A percentile compares a stretch with the other conserved stretches of the same genome.
These are phyloP conservation scores for Rhytidiadelphus loreus DNA, from an alignment of 225 moss, liverwort and hornwort genomes.

Conservation along the genomic window DNA sequence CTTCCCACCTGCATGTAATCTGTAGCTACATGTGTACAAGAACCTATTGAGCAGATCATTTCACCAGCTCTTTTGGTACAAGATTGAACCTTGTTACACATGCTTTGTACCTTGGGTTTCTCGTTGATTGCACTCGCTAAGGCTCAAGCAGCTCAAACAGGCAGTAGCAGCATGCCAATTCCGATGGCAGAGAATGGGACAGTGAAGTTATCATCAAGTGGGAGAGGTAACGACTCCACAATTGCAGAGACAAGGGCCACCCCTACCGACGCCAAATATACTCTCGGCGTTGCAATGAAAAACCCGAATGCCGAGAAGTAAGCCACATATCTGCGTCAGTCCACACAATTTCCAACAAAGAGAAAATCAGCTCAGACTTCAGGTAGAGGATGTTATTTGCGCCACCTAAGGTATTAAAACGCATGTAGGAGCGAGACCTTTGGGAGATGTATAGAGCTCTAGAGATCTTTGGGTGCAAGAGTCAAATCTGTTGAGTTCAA, in stretches of 20 bases:
- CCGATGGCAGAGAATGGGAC: conserved; percentile 49
- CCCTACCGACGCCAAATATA: conserved; percentile 12
- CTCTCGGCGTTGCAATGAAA: conserved; percentile 22
- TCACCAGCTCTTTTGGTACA: not conserved
- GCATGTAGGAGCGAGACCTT: not conserved
- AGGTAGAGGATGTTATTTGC: not conserved
- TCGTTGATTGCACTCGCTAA: not conserved
- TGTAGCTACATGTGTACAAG: not conserved
- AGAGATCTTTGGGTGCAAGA: not conserved
- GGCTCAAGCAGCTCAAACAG: conserved; percentile 24
- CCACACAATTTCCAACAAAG: not conserved
- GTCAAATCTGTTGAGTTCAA: not conserved
- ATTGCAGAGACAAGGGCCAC: conserved; percentile 40
- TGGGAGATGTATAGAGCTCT: not conserved
- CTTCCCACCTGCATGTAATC: not conserved
- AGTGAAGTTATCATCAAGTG: conserved; percentile 62
- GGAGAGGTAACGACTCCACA: conserved; percentile 60
- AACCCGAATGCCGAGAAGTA: conserved; percentile 58
- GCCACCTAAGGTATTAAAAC: no score
- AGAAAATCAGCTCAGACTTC: not conserved
- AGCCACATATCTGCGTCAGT: conserved; percentile 31
- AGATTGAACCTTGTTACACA: not conserved
- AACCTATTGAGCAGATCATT: not conserved
- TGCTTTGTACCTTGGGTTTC: not conserved
- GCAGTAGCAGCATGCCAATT: conserved; percentile 44